Conservation (phyloP, 345 rosid genomes). For the Nephelium lappaceum region DNA sequence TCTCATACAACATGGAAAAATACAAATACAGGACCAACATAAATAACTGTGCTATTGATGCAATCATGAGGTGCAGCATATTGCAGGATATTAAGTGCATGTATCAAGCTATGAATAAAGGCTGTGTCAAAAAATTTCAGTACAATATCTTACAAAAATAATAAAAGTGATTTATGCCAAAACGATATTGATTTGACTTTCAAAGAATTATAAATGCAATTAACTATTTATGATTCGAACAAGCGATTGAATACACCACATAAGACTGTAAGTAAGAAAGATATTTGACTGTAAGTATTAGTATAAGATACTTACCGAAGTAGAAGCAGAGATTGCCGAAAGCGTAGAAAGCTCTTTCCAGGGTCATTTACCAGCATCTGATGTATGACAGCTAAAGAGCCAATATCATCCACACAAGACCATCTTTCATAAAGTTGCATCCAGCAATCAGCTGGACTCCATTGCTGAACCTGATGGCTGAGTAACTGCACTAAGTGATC, state of each 20-base stretch:
- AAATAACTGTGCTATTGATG: not conserved
- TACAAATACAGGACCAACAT: not conserved
- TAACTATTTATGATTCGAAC: not conserved
- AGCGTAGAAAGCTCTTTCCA: slow-evolving; percentile 66
- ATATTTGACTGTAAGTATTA: slow-evolving; percentile 1
- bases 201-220: slow-evolving; percentile 7
- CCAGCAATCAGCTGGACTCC: slow-evolving; percentile 86
- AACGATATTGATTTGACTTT: not conserved
- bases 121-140: not conserved
- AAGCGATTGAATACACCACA: not conserved
- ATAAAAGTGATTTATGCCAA: not conserved
- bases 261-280: slow-evolving; percentile 10
- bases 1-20: not conserved
- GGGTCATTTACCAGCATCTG: slow-evolving; percentile 88
- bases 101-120: not conserved
- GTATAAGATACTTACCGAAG: slow-evolving; percentile 55
- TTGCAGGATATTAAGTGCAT: not conserved
- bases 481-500: slow-evolving; percentile 63
- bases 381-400: slow-evolving; percentile 82
- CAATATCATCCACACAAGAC: slow-evolving; percentile 95
- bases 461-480: slow-evolving; percentile 38
- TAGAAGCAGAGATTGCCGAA: slow-evolving; percentile 92
- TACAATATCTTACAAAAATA: not conserved
- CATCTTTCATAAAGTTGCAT: slow-evolving; percentile 83
- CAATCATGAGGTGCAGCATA: not conserved